Percentiles rank a stretch among this genome's conserved stretches.
phyloP scores from a whole-genome alignment of 2,329 filamentous ascomycete genomes.

The Fusarium praegraminearum region DNA sequence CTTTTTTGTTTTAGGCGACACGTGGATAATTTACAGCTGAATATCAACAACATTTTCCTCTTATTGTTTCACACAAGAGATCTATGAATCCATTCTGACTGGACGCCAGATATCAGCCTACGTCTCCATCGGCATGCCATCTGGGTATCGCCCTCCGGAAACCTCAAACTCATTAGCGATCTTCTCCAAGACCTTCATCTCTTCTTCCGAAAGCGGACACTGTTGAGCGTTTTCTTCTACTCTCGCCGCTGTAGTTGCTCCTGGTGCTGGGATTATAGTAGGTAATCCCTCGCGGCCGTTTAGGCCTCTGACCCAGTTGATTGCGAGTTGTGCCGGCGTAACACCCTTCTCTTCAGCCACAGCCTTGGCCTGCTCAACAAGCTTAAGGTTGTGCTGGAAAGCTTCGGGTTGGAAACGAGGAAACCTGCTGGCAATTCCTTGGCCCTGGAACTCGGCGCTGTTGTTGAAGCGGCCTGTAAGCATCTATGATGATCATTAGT shows the following conservation, averaged over 20 bases:
- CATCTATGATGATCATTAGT: slow-evolving; percentile 43
- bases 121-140: slow-evolving; percentile 52
- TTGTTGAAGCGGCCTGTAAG: slow-evolving; percentile 48
- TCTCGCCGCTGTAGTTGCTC: slow-evolving; percentile 67
- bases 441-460: slow-evolving; percentile 40
- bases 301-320: slow-evolving; percentile 71
- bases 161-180: slow-evolving; percentile 63
- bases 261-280: slow-evolving; percentile 74
- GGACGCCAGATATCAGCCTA: slow-evolving; percentile 40
- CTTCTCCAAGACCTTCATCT: slow-evolving; percentile 62
- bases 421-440: slow-evolving; percentile 44
- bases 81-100: slow-evolving; percentile 26
- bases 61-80: not conserved
- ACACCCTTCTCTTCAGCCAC: slow-evolving; percentile 70
- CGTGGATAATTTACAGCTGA: slow-evolving; percentile 53
- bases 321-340: slow-evolving; percentile 73
- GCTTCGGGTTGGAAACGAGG: slow-evolving; percentile 73
- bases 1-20: slow-evolving; percentile 39
- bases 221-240: slow-evolving; percentile 70
- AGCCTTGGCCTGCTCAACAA: slow-evolving; percentile 68
- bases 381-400: slow-evolving; percentile 72
- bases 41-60: slow-evolving; percentile 13
- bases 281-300: slow-evolving; percentile 65
- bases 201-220: slow-evolving; percentile 62
- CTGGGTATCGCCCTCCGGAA: slow-evolving; percentile 63